These are phyloP conservation scores for Excoecaria agallocha DNA, from an alignment of 345 rosid species.

Conservation along the genomic window DNA sequence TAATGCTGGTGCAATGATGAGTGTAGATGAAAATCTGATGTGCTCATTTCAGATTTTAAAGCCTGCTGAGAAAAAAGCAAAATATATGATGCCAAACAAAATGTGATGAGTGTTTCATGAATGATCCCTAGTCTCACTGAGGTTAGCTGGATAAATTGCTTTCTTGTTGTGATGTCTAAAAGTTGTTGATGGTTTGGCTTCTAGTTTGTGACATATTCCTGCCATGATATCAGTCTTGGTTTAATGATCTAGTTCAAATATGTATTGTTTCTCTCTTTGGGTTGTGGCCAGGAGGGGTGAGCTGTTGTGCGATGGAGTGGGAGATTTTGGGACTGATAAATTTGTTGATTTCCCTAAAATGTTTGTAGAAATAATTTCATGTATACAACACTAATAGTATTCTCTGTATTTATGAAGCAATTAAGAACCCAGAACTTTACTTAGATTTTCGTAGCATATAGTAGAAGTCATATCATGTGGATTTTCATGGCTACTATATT, in stretches of 20 bases:
- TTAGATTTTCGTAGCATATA: not conserved
- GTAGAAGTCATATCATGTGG: not conserved
- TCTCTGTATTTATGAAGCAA: not conserved
- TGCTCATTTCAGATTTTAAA: conserved; percentile 97
- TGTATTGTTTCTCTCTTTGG: not conserved
- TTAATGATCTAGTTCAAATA: not conserved
- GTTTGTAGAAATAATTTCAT: not conserved
- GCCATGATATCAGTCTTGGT: not conserved
- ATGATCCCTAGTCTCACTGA: conserved; percentile 15
- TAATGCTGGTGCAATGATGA: conserved; percentile 99
- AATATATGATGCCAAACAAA: conserved; percentile 49
- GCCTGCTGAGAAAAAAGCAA: conserved; percentile 59
- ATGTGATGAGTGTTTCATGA: conserved; percentile 37
- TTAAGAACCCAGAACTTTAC: not conserved
- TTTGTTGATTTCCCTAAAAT: not conserved
- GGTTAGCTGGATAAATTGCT: conserved; percentile 30
- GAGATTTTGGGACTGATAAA: not conserved
- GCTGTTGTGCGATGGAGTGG: not conserved
- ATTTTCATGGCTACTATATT: not conserved
- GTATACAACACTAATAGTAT: not conserved
- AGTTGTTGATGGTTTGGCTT: not conserved
- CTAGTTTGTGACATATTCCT: not conserved
- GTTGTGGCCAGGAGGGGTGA: too few relatives aligned
- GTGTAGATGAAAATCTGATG: conserved; percentile 76
- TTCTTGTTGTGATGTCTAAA: not conserved